These are phyloP conservation scores for Blastobotrys serpentis DNA, from an alignment of 1,139 yeast genomes.

Conservation along the genomic window DNA sequence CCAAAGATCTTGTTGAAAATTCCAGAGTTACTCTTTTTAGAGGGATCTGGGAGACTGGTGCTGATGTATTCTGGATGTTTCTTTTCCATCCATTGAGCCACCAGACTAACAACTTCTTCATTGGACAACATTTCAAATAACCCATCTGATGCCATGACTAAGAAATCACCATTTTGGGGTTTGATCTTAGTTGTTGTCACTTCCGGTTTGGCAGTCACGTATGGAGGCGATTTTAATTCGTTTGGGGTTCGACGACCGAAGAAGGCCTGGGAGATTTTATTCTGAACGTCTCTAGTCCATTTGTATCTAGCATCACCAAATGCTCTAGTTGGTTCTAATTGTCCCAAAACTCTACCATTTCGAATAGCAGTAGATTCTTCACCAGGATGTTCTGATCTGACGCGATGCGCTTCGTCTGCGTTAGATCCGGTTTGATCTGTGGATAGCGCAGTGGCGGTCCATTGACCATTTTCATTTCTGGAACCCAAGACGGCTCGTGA, in stretches of 20 bases:
- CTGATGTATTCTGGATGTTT: conserved; percentile 55
- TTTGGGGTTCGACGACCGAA: conserved; percentile 84
- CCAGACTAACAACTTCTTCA: conserved; percentile 89
- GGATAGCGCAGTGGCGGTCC: conserved; percentile 87
- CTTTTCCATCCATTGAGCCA: conserved; percentile 89
- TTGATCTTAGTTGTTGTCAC: conserved; percentile 76
- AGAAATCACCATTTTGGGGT: conserved; percentile 73
- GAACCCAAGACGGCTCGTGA: conserved; percentile 90
- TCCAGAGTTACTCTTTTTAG: conserved; percentile 12
- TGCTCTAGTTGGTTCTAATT: conserved; percentile 94
- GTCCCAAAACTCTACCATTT: conserved; percentile 82
- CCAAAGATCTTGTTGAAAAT: conserved; percentile 24
- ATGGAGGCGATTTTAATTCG: conserved; percentile 85
- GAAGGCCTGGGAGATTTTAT: conserved; percentile 67
- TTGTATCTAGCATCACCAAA: conserved; percentile 97
- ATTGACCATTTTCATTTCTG: conserved; percentile 57
- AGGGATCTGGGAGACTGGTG: conserved; percentile 4
- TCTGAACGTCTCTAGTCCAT: conserved; percentile 74
- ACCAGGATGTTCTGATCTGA: conserved; percentile 85
- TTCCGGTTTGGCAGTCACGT: conserved; percentile 95
- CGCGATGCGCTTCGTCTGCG: conserved; percentile 79
- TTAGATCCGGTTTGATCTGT: conserved; percentile 95
- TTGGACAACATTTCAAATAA: conserved; percentile 87
- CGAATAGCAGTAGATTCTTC: conserved; percentile 80
- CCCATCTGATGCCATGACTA: conserved; percentile 95